These are phyloP conservation scores for Phytophthora citricola DNA, from an alignment of 352 stramenopile genomes.

Conservation along the genomic window DNA sequence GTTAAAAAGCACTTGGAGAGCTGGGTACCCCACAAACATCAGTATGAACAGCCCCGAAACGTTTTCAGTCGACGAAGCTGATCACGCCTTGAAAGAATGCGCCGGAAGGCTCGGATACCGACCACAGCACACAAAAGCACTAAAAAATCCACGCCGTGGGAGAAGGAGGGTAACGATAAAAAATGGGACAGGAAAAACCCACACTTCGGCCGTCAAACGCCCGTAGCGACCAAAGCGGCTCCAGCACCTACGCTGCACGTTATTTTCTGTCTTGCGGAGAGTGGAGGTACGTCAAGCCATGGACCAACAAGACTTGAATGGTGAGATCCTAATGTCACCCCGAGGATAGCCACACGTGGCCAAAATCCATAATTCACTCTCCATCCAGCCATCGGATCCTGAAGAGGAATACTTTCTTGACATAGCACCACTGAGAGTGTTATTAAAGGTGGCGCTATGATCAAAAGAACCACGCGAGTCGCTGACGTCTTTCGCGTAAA, in stretches of 20 bases:
- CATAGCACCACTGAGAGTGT: neutral
- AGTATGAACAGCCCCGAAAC: neutral
- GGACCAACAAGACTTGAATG: neutral
- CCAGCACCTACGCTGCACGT: neutral
- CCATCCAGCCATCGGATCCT: neutral
- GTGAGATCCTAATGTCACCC: neutral
- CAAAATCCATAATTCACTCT: neutral
- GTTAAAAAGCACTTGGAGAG: neutral
- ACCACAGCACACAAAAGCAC: neutral
- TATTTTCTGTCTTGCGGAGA: neutral
- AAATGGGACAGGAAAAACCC: constrained; percentile 33
- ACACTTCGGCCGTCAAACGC: constrained; percentile 16
- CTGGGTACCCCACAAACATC: constrained; percentile 10
- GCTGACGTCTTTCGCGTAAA: neutral
- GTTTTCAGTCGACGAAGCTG: constrained; percentile 6
- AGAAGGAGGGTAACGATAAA: constrained; percentile 18
- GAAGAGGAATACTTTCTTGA: neutral
- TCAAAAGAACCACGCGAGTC: too few species aligned
- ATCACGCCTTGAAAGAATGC: constrained; percentile 4
- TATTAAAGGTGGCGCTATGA: neutral
- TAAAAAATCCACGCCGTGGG: neutral
- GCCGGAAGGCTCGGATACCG: neutral
- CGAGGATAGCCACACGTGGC: neutral
- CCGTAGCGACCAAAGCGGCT: neutral
- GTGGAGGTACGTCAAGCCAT: neutral